phyloP scores from a whole-genome alignment of 2,329 filamentous ascomycete species.

The Colletotrichum sansevieriae region DNA sequence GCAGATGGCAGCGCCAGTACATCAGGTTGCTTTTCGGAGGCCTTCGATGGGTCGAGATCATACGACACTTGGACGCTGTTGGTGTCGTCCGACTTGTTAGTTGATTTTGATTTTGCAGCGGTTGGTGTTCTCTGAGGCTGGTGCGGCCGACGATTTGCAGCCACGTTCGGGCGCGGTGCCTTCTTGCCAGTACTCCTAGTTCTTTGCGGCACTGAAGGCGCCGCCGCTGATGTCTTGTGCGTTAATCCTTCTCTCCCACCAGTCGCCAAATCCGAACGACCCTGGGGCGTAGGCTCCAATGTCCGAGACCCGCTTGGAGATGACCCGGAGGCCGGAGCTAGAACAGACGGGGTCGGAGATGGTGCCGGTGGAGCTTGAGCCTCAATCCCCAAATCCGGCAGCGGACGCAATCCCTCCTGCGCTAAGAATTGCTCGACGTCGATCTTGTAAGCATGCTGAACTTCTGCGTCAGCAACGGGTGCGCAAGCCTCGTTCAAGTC shows the following conservation, averaged over 20 bases:
- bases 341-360: not conserved
- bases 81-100: too few relatives aligned
- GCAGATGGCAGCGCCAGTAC: not conserved
- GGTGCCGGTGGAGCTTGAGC: not conserved
- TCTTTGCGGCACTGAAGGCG: not conserved
- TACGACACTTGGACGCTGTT: too few relatives aligned
- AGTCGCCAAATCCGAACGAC: not conserved
- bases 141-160: not conserved
- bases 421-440: not conserved
- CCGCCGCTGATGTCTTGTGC: not conserved
- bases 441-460: not conserved
- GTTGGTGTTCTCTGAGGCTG: not conserved
- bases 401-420: too few relatives aligned
- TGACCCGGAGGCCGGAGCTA: not conserved
- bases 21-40: too few relatives aligned
- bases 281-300: not conserved
- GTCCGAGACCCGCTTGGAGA: not conserved
- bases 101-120: not conserved
- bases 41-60: not conserved
- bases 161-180: not conserved
- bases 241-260: not conserved
- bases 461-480: not conserved
- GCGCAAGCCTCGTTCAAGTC: too few relatives aligned
- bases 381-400: not conserved
- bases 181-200: conserved; percentile 27